Base-by-base conservation (phyloP, 2,329 filamentous ascomycete genomes). In the Colletotrichum tropicicola region DNA sequence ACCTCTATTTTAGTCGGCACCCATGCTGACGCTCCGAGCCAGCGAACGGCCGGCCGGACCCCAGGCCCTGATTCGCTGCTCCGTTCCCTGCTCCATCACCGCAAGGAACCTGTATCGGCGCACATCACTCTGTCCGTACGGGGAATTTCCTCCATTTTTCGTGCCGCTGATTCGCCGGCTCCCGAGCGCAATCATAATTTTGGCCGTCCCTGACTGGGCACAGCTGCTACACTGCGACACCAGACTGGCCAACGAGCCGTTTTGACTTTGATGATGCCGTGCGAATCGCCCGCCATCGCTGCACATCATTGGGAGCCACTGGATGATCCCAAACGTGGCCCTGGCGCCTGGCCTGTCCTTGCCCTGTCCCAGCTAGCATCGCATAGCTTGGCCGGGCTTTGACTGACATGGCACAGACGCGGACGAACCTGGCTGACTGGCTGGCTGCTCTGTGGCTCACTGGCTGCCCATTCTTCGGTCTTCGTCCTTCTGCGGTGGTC, bases 261-360 rank as follows among this genome's bases (percentile, higher is more conserved):
- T 63, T 62, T 52, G 51, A 48, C 63, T 51, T 55, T 61, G n/a
- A 61, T 55, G 56, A 65, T 61, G 48, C 48, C 53, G 60, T 60
- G 51, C 65, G 61, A 67, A 65, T 65, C 65, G 65, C 65, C 61
- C 54, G 44, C 61, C 61, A 52, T 56, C 37, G 39, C 60, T 59
- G 65, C 54, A 67, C 59, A 67, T 67, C 54, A 67, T 65, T 59
- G 55, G 59, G 60, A 55, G 60, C 54, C 52, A 60, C 65, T 21
- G 41, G 35, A 35, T 55, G 45, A 65, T 58, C 54, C 49, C 48
- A 51, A 65, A 60, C 54, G 48, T 60, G 65, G 55, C 55, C 57
- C 54, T 44, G 37, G 54, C 65, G 53, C 54, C 60, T 52, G 48
- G 48, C 28, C 27, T 49, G 41, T 45, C 37, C 28, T n/a, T 27